Base-by-base conservation (phyloP, 306 rosid species). In the Geum urbanum region DNA sequence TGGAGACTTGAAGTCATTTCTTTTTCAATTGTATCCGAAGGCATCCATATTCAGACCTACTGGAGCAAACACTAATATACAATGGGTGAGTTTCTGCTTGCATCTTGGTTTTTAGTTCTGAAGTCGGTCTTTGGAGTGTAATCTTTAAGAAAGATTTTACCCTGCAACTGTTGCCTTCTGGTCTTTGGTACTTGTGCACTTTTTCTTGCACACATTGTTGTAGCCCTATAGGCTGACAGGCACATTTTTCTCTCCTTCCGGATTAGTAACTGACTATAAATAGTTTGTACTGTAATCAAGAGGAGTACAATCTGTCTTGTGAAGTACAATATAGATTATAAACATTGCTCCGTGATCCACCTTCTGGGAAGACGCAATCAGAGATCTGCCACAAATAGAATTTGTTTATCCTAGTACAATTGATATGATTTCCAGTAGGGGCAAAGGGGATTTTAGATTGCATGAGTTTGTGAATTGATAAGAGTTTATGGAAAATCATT, bases 1-100 rank as follows among this genome's bases (percentile, higher is more conserved):
- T 61, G 98, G 98, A 44, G 97, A 94, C 75, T 66, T 94, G 92
- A 94, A 90, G 74, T 78, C 86, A 54, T 94, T 78, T 78, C 80
- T 94, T 52, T 87, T 90, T 74, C 96, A 87, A 81, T 82, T 94
- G 41, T 78, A 84, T 80, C 98, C 98, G 1, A 82, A 74, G 80
- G 91, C 90, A 37, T 86, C 97, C 14, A 76, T 88, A 67, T 90
- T 59, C 81, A 80, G 86, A 76, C 97, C 98, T 11, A 86, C 92
- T 14, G 98, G 98, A 61, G 92, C 91, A 70, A 94, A 90, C 89
- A 84, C 18, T 43, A 90, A 90, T 72, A 57, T 90, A 7, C 98
- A 94, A 83, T 94, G 98, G 98, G 98, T 92, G 82, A 85, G 81
- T 61, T n/a, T 9, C 58, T 27, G 19, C 62, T 24, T 52, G 19